Evolutionary conservation across 2,329 filamentous ascomycete species (phyloP).

Genomic region (Neocucurbitaria cava): DNA sequence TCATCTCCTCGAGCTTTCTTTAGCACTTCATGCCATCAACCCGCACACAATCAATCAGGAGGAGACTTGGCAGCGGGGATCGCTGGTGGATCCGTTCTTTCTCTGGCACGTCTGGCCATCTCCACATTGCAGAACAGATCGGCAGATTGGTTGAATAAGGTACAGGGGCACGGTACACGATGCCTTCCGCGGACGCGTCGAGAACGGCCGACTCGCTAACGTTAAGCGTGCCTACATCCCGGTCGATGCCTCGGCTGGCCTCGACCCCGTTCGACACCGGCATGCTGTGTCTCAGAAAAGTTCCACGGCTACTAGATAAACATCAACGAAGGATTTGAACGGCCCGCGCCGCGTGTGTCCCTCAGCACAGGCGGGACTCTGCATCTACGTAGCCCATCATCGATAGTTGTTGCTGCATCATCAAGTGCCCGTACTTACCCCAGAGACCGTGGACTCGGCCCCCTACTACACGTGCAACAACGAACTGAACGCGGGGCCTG

Average conservation of each 20-base stretch:
- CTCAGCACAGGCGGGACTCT: background rate
- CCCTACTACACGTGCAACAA: constrained; percentile 7
- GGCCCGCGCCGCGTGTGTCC: constrained; percentile 27
- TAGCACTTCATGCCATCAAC: background rate
- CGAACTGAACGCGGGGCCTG: background rate
- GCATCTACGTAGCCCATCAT: background rate
- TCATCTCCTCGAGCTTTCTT: background rate
- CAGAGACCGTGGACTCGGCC: constrained; percentile 1
- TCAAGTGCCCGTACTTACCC: background rate
- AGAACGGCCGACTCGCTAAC: background rate
- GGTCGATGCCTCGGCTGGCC: constrained; percentile 2
- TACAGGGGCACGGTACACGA: no score
- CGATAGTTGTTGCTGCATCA: background rate
- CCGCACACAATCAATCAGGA: background rate
- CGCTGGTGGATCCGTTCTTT: background rate
- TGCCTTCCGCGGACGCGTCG: background rate
- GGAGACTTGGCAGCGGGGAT: constrained; percentile 4
- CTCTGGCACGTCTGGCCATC: background rate
- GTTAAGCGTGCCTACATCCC: background rate
- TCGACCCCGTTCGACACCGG: background rate
- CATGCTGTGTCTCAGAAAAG: background rate
- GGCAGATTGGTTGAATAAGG: constrained; percentile 5
- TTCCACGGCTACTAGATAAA: constrained; percentile 12
- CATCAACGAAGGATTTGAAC: background rate
- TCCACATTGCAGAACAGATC: constrained; percentile 1